Percentiles rank a stretch among this genome's conserved stretches.
phyloP scores from a whole-genome alignment of 345 rosid species.

The Isatis tinctoria region DNA sequence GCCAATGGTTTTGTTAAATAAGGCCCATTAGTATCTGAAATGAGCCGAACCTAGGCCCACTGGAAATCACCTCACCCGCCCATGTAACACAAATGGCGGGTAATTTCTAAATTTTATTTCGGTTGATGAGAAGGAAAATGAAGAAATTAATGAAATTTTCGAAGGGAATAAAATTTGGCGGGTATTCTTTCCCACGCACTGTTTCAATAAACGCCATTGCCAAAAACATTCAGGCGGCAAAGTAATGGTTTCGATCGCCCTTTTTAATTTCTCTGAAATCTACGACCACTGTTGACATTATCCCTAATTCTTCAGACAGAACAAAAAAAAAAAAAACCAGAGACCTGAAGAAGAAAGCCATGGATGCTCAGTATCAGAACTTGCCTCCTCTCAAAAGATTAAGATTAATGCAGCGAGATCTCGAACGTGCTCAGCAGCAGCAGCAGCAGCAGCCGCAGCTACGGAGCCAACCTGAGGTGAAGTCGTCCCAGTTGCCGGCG shows the following conservation, averaged over 20 bases:
- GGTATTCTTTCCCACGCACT: conserved; percentile 6
- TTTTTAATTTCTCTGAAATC: not conserved
- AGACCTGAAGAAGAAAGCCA: conserved; percentile 27
- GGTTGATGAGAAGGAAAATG: not conserved
- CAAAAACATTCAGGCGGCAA: conserved; percentile 4
- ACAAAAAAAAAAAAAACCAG: not conserved
- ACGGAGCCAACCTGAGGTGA: conserved; percentile 25
- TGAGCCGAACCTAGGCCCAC: not conserved
- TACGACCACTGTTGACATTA: not conserved
- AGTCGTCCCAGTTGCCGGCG: conserved; percentile 49
- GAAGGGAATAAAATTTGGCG: conserved; percentile 8
- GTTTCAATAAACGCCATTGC: not conserved
- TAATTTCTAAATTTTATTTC: not conserved
- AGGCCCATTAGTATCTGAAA: not conserved
- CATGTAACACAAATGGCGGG: conserved; percentile 6
- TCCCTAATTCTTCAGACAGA: not conserved
- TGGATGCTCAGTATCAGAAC: conserved; percentile 47
- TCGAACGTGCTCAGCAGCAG: conserved; percentile 20
- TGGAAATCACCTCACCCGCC: not conserved
- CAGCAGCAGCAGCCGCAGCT: conserved; percentile 28
- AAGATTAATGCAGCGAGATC: conserved; percentile 44
- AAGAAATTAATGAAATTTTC: not conserved
- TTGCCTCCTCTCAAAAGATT: conserved; percentile 80
- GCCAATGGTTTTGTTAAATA: not conserved
- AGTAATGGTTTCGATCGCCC: not conserved